Percentiles rank a stretch among this genome's conserved stretches.
These are phyloP conservation scores for Cryphonectria carpinicola DNA, from an alignment of 2,329 filamentous ascomycete genomes.

Conservation along the genomic window DNA sequence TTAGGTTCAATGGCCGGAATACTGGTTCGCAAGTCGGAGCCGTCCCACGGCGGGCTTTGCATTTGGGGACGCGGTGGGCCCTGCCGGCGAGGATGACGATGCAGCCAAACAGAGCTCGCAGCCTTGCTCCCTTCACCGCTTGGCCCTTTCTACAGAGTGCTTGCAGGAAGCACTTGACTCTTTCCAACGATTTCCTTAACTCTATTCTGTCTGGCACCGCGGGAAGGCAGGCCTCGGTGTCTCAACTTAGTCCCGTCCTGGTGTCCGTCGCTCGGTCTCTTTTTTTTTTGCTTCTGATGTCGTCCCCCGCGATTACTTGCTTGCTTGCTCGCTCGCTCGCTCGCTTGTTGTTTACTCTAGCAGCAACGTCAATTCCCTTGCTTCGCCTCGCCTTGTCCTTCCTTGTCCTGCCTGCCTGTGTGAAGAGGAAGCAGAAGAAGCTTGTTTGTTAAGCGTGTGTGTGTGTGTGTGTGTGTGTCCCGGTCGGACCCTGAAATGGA, in stretches of 20 bases:
- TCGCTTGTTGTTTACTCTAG: background rate
- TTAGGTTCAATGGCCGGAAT: conserved; percentile 18
- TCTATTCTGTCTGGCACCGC: conserved; percentile 9
- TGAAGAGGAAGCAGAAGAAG: background rate
- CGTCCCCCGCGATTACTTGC: background rate
- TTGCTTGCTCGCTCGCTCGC: too few species aligned
- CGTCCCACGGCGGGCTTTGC: conserved; percentile 2
- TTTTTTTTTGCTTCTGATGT: background rate
- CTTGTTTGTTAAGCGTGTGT: background rate
- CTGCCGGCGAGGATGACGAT: conserved; percentile 34
- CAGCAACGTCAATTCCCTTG: background rate
- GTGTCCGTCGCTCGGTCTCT: background rate
- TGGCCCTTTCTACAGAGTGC: conserved; percentile 35
- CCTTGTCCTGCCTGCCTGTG: background rate
- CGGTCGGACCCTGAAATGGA: background rate
- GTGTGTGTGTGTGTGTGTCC: background rate
- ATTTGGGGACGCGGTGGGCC: conserved; percentile 6
- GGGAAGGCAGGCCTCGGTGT: background rate
- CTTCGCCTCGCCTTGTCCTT: too few species aligned
- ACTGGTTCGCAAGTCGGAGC: conserved; percentile 33
- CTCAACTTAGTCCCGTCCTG: conserved; percentile 1
- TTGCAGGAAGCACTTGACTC: conserved; percentile 30
- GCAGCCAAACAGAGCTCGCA: conserved; percentile 42
- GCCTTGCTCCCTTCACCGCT: conserved; percentile 41
- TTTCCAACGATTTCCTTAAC: conserved; percentile 14